A percentile compares a stretch with the other conserved stretches of the same genome.
Conservation (phyloP, 495 filamentous ascomycete genomes). For the Chaetomium tenue region DNA sequence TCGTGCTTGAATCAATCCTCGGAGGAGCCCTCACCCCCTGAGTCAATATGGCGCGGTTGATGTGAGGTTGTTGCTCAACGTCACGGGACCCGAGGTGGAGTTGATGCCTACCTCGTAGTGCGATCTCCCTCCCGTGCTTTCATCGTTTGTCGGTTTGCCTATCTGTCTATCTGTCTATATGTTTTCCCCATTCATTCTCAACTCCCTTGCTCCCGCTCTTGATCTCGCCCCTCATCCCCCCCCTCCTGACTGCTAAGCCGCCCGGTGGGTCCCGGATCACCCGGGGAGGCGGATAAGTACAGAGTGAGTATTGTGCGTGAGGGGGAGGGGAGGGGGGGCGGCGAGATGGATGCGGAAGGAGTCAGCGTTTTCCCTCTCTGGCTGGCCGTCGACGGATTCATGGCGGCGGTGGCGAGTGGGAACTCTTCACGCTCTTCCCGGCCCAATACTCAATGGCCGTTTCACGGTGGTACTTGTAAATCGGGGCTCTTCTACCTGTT, state of each 20-base stretch:
- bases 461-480: slow-evolving; percentile 1
- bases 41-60: no score
- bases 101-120: no score
- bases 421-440: neutral
- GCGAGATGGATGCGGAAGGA: slow-evolving; percentile 13
- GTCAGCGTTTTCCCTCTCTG: neutral
- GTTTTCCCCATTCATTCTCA: no score
- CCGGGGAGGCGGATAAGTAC: neutral
- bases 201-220: neutral
- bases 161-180: no score
- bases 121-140: no score
- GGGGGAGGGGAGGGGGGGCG: neutral
- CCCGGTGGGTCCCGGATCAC: slow-evolving; percentile 1
- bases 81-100: no score
- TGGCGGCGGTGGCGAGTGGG: neutral
- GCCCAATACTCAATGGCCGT: neutral
- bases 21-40: neutral
- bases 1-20: neutral
- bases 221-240: neutral
- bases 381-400: neutral
- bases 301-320: neutral
- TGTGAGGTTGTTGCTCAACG: no score
- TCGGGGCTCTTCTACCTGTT: neutral
- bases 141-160: no score
- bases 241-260: neutral